phyloP scores from a whole-genome alignment of 495 filamentous ascomycete species.

The Alectoria sarmentosa region DNA sequence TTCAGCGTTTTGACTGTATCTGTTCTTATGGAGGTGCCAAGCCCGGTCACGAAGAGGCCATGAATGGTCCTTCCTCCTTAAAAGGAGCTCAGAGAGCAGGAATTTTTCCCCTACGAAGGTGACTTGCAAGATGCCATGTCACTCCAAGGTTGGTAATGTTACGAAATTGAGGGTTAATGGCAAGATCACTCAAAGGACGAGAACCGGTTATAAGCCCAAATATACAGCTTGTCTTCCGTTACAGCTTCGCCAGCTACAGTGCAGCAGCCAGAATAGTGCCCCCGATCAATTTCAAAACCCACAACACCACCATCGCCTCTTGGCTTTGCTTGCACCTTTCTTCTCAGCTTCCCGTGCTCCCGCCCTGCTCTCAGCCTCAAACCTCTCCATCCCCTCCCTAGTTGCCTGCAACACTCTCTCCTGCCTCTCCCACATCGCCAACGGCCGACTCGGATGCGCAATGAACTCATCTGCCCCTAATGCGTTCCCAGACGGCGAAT shows the following conservation, averaged over 20 bases:
- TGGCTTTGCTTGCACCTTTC: neutral
- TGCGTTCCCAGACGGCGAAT: constrained; percentile 30
- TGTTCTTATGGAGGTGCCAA: too few relatives aligned
- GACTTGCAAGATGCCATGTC: too few relatives aligned
- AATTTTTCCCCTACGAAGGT: too few relatives aligned
- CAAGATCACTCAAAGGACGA: neutral
- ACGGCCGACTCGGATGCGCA: constrained; percentile 28
- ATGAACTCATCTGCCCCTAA: constrained; percentile 26
- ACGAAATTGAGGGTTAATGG: too few relatives aligned
- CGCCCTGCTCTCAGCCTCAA: constrained; percentile 13
- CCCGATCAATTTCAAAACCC: neutral
- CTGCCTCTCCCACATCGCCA: constrained; percentile 33
- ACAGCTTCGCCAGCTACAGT: neutral
- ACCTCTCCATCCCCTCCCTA: constrained; percentile 13
- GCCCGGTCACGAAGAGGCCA: too few relatives aligned
- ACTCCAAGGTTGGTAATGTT: too few relatives aligned
- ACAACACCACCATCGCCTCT: constrained; percentile 6
- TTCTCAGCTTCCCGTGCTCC: neutral
- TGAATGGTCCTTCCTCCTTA: too few relatives aligned
- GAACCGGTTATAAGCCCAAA: neutral
- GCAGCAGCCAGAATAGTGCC: neutral
- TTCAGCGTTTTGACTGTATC: too few relatives aligned
- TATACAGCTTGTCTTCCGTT: neutral
- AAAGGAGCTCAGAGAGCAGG: too few relatives aligned
- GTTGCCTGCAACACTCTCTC: constrained; percentile 17